Evolutionary conservation across 345 rosid genomes (phyloP), one percentile per base, ranked within the genome.

Genomic region (Pistacia integerrima): DNA sequence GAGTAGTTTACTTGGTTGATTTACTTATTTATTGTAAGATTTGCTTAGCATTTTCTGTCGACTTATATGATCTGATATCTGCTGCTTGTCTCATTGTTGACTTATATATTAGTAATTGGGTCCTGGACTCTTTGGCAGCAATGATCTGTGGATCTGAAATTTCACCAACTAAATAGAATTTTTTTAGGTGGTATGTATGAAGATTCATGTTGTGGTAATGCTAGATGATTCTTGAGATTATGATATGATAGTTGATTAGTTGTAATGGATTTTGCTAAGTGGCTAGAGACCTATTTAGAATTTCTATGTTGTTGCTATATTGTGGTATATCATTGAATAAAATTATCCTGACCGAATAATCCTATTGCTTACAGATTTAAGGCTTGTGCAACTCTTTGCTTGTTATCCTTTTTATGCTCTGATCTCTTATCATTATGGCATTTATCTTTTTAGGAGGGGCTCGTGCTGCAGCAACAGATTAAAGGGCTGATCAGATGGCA

Each of bases 401-500:
- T 46, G 20, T 33, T 44, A 70, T 9, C 16, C 48, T 52, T 25
- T 48, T 35, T 5, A 1, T 57, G 44, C 20, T 38, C 38, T 58
- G 70, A 48, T 67, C 8, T 66, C 55, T 64, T 16, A 44, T 30
- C 10, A 30, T 65, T 28, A n/a, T 84, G 67, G 59, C 56, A 38
- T 52, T 74, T 77, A 20, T 55, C 60, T 20, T 76, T 64, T 16
- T 76, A 86, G 91, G 81, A 69, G 92, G 89, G 56, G 67, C 79
- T 67, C 86, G 75, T 46, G 83, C 87, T 14, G 79, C 88, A 72
- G 82, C 76, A 46, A 86, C 81, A 55, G 84, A 85, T 74, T 90
- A 89, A 93, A 77, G 79, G 70, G 78, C 80, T 78, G 67, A 67
- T 61, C 20, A 55, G 77, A 64, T 38, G 54, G 73, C 69, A 64